phyloP scores from a whole-genome alignment of 23 red algal species.

The Chondrus crispus region DNA sequence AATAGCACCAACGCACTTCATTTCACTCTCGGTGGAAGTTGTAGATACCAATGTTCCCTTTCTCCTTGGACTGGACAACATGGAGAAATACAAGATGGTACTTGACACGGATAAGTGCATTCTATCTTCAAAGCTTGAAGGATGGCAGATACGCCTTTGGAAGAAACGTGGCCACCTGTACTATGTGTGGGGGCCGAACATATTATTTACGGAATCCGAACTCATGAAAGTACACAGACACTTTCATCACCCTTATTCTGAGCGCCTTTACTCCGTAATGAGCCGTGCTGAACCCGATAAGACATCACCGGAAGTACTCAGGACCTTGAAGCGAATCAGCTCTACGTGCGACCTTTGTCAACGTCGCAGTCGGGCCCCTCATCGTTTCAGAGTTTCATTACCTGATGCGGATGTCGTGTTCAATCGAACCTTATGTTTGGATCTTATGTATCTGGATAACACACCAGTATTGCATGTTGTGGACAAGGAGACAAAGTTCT shows the following conservation, averaged over 20 bases:
- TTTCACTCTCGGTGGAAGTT: not conserved
- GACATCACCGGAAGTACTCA: not conserved
- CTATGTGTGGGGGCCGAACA: not conserved
- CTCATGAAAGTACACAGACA: not conserved
- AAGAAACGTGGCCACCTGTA: not conserved
- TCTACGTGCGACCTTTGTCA: slow-evolving; percentile 12
- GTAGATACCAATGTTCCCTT: slow-evolving; percentile 3
- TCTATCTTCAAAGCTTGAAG: not conserved
- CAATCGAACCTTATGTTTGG: not conserved
- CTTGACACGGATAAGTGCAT: not conserved
- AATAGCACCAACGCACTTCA: not conserved
- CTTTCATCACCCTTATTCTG: not conserved
- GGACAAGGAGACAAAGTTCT: slow-evolving; percentile 12
- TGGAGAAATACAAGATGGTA: not conserved
- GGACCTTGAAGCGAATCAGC: not conserved
- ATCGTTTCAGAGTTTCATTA: slow-evolving; percentile 9
- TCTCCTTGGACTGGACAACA: not conserved
- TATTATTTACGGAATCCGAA: not conserved
- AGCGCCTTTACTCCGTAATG: not conserved
- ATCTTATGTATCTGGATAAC: not conserved
- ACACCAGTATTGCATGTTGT: slow-evolving; percentile 10
- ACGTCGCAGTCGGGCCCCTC: not conserved
- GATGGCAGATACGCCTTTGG: not conserved
- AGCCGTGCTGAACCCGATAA: not conserved
- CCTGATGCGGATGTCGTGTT: slow-evolving; percentile 6